These are phyloP conservation scores for Eustoma russellianum DNA, from an alignment of 257 asterid genomes.

Conservation along the genomic window DNA sequence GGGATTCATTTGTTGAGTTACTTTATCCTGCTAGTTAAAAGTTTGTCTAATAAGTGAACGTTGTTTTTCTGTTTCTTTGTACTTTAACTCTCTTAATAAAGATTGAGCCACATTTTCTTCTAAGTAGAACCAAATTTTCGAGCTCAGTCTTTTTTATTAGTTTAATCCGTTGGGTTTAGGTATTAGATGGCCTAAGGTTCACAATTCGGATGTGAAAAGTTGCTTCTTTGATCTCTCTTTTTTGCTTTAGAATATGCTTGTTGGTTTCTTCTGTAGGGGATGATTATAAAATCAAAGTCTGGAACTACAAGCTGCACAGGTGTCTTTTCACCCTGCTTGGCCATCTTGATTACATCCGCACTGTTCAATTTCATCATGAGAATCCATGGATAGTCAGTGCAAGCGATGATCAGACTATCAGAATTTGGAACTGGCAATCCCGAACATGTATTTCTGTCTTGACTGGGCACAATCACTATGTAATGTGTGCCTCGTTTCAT, in stretches of 20 bases:
- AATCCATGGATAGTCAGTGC: slow-evolving; percentile 87
- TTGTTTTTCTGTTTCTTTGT: too few relatives aligned
- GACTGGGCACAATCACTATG: slow-evolving; percentile 68
- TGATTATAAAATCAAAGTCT: slow-evolving; percentile 80
- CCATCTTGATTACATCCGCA: slow-evolving; percentile 77
- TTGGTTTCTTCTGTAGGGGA: slow-evolving; percentile 44
- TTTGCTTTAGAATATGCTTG: background rate
- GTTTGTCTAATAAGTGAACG: too few relatives aligned
- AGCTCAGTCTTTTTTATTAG: background rate
- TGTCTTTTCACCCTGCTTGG: slow-evolving; percentile 84
- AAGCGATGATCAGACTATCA: slow-evolving; percentile 85
- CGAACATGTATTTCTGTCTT: slow-evolving; percentile 71
- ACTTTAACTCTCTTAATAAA: too few relatives aligned
- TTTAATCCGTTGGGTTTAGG: background rate
- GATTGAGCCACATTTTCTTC: background rate
- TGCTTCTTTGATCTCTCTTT: background rate
- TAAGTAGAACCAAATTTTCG: background rate
- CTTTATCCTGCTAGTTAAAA: background rate
- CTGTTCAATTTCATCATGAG: slow-evolving; percentile 80
- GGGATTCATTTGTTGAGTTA: too few relatives aligned
- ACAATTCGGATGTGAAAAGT: background rate
- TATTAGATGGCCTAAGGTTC: background rate
- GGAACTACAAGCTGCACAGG: slow-evolving; percentile 75
- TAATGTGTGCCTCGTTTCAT: slow-evolving; percentile 79
- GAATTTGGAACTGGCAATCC: slow-evolving; percentile 92